Conservation (phyloP, 2,329 filamentous ascomycete genomes). For the Curvularia eragrostidis region DNA sequence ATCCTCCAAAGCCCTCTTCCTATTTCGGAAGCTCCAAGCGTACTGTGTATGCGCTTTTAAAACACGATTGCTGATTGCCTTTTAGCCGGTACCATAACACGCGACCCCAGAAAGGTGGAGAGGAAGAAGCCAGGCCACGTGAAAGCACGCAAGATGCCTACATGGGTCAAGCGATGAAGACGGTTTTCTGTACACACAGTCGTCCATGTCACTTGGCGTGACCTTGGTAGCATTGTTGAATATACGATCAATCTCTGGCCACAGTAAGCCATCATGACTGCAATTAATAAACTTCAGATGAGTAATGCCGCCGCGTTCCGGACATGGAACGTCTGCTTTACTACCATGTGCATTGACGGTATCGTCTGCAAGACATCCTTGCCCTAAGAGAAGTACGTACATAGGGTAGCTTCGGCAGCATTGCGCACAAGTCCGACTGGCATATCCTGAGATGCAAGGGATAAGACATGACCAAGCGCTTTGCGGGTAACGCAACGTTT, state of each 20-base stretch:
- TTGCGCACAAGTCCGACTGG: slow-evolving; percentile 1
- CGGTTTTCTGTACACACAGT: slow-evolving; percentile 36
- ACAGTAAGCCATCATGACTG: neutral
- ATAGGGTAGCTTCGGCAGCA: neutral
- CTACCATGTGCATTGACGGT: neutral
- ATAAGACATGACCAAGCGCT: neutral
- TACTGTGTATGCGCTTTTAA: slow-evolving; percentile 16
- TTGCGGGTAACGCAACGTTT: slow-evolving; percentile 4
- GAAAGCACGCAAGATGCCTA: slow-evolving; percentile 97
- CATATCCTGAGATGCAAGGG: neutral
- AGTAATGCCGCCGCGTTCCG: neutral
- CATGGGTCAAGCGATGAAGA: slow-evolving; percentile 86
- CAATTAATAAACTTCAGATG: neutral
- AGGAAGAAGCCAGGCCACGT: slow-evolving; percentile 96
- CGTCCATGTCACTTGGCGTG: slow-evolving; percentile 19
- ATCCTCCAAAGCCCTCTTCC: slow-evolving; percentile 12
- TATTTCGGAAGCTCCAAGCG: slow-evolving; percentile 12
- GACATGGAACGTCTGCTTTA: neutral
- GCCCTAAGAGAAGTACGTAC: neutral
- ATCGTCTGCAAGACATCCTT: neutral
- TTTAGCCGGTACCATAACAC: slow-evolving; percentile 86
- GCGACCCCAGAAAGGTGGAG: slow-evolving; percentile 90
- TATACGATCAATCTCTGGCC: slow-evolving; percentile 10
- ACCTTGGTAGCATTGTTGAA: slow-evolving; percentile 25
- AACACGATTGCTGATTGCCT: slow-evolving; percentile 52